Conservation (phyloP, 768 basidiomycete species). For the Serendipita vermifera region DNA sequence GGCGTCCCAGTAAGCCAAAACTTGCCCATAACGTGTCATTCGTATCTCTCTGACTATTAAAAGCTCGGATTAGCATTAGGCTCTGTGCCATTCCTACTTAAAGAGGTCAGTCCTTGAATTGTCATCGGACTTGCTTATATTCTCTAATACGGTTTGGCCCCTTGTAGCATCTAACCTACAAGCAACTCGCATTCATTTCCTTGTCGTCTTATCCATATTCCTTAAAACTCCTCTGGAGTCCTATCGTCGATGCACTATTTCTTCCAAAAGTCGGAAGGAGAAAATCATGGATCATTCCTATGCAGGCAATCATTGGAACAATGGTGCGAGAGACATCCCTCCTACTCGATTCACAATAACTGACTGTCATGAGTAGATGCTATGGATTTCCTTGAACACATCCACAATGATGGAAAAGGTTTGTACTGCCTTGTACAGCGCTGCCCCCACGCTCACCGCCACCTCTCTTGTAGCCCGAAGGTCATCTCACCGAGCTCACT, state of each 20-base stretch:
- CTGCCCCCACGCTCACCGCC: slow-evolving; percentile 11
- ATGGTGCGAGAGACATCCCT: slow-evolving; percentile 21
- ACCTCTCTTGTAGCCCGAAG: slow-evolving; percentile 46
- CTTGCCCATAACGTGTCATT: background rate
- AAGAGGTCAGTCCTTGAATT: slow-evolving; percentile 8
- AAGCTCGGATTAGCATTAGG: slow-evolving; percentile 84
- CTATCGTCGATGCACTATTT: slow-evolving; percentile 88
- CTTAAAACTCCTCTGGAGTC: slow-evolving; percentile 93
- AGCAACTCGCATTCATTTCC: slow-evolving; percentile 88
- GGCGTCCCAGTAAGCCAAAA: slow-evolving; percentile 63
- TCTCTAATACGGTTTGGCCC: slow-evolving; percentile 94
- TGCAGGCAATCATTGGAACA: slow-evolving; percentile 80
- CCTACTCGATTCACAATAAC: background rate
- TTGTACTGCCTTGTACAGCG: slow-evolving; percentile 21
- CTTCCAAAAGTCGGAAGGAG: slow-evolving; percentile 73
- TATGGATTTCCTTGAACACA: slow-evolving; percentile 61
- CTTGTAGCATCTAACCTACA: slow-evolving; percentile 90
- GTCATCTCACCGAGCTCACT: slow-evolving; percentile 47
- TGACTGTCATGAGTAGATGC: slow-evolving; percentile 30
- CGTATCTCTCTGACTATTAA: slow-evolving; percentile 1
- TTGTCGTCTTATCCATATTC: slow-evolving; percentile 92
- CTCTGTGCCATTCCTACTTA: slow-evolving; percentile 22
- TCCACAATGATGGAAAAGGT: slow-evolving; percentile 71
- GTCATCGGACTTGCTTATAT: slow-evolving; percentile 27
- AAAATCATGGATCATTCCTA: slow-evolving; percentile 98